Percentiles rank a stretch among this genome's conserved stretches.
These are phyloP conservation scores for Ceratobasidium sp. DNA, from an alignment of 1,284 basidiomycete species.

Conservation along the genomic window DNA sequence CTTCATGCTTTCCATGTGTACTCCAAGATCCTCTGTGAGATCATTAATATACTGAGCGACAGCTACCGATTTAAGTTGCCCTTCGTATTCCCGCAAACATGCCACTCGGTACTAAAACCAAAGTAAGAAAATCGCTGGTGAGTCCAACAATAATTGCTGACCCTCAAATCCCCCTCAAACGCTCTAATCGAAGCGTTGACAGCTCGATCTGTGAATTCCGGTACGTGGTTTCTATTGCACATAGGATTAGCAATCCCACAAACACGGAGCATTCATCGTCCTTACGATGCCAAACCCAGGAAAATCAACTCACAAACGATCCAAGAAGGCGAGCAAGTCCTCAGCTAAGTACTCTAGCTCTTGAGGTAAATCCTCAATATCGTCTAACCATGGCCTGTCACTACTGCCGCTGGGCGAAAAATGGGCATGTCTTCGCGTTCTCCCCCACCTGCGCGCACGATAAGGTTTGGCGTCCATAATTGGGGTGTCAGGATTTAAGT, in stretches of 20 bases:
- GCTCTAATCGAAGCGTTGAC: constrained; percentile 75
- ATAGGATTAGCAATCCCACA: constrained; percentile 1
- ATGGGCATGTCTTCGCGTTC: not conserved
- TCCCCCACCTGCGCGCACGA: constrained; percentile 39
- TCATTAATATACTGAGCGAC: constrained; percentile 81
- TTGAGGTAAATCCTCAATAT: constrained; percentile 73
- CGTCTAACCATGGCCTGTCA: constrained; percentile 54
- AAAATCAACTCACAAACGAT: constrained; percentile 65
- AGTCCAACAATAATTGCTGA: constrained; percentile 53
- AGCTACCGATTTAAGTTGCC: constrained; percentile 76
- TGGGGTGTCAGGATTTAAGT: constrained; percentile 12
- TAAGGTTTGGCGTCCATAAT: constrained; percentile 33
- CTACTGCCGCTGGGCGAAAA: not conserved
- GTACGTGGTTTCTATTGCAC: constrained; percentile 37
- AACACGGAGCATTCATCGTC: constrained; percentile 52
- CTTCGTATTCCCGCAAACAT: constrained; percentile 73
- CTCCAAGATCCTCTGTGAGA: constrained; percentile 72
- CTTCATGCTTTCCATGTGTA: constrained; percentile 76
- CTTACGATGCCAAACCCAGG: not conserved
- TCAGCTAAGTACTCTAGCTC: constrained; percentile 71
- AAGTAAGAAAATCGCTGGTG: not conserved
- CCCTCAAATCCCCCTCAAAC: constrained; percentile 76
- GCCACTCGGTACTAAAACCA: constrained; percentile 73
- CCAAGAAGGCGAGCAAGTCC: constrained; percentile 73
- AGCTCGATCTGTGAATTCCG: constrained; percentile 67